Percentiles rank a stretch among this genome's conserved stretches.
phyloP scores from a whole-genome alignment of 768 basidiomycete species.

The Exidia glandulosa region DNA sequence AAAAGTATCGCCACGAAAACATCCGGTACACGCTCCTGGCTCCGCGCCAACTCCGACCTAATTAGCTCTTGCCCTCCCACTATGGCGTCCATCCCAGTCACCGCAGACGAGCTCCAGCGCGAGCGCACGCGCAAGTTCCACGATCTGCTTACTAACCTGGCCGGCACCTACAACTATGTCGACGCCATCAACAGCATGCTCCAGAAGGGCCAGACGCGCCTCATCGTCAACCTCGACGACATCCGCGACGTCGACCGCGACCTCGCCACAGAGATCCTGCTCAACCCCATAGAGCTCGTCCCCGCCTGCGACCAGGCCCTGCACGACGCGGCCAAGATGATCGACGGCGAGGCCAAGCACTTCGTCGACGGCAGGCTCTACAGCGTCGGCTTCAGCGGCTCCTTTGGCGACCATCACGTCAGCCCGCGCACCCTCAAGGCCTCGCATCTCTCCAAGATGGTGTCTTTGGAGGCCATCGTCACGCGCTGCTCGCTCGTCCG shows the following conservation, averaged over 20 bases:
- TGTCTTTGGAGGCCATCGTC: constrained; percentile 94
- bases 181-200: constrained; percentile 60
- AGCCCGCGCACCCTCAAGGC: constrained; percentile 87
- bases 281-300: constrained; percentile 75
- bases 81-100: no score
- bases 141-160: constrained; percentile 71
- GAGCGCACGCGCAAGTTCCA: constrained; percentile 73
- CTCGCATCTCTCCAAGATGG: constrained; percentile 88
- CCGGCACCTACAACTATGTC: constrained; percentile 55
- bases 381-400: constrained; percentile 86
- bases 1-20: no score
- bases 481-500: constrained; percentile 96
- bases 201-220: constrained; percentile 69
- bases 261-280: constrained; percentile 78
- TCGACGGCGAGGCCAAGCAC: constrained; percentile 69
- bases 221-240: constrained; percentile 93
- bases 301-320: constrained; percentile 87
- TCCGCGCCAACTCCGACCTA: no score
- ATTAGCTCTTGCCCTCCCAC: no score
- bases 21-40: no score
- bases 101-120: constrained; percentile 47
- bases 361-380: constrained; percentile 70
- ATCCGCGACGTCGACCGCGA: constrained; percentile 86
- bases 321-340: constrained; percentile 52
- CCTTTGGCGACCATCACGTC: constrained; percentile 96